Evolutionary conservation across 139 green algal species (phyloP), one percentile per base, ranked within the genome.

Genomic region (Coccomyxa sp.): DNA sequence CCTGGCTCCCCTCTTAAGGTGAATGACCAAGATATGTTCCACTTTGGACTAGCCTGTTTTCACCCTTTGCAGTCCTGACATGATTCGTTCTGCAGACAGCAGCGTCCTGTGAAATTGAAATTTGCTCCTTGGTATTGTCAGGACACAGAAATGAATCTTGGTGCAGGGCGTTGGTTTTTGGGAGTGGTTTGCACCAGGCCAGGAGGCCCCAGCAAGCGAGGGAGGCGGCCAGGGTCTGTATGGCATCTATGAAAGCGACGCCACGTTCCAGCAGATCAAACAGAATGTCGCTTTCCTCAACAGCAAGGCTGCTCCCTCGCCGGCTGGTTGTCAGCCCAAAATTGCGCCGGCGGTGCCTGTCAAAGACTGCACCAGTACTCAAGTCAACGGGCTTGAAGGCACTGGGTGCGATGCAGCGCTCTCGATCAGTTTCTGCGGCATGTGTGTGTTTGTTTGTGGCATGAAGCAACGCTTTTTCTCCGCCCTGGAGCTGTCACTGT

Each of bases 151-250:
- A 51, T 51, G 38, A 3, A 11, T 51, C 38, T 7, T 51, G 38
- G 38, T 51, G 38, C 38, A 51, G 38, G 38, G 91, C 59, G 79
- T 81, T 27, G 74, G 89, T 67, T 94, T 94, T 76, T 94, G 91
- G 91, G 82, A 91, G 60, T 93, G 80, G 81, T 92, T 91, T 79
- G 87, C 84, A 7, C 18, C 17, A 27, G 77, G 57, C 21, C 77
- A 81, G 57, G 4, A 38, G 57, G 77, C 9, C 13, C 77, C 77
- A 17, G 17, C 31, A 0, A 68, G 13, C 17, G 77, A 81, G 51
- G 77, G 77, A 18, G 77, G 77, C 51, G 57, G 57, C 45, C 7
- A 9, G 51, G 77, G 77, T 25, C 57, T 81, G 77, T 81, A 81
- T 25, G 80, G 80, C 57, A 83, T 86, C 67, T 86, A 81, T 51